Conservation (phyloP, 2,329 filamentous ascomycete species). For the Pyricularia sp. region DNA sequence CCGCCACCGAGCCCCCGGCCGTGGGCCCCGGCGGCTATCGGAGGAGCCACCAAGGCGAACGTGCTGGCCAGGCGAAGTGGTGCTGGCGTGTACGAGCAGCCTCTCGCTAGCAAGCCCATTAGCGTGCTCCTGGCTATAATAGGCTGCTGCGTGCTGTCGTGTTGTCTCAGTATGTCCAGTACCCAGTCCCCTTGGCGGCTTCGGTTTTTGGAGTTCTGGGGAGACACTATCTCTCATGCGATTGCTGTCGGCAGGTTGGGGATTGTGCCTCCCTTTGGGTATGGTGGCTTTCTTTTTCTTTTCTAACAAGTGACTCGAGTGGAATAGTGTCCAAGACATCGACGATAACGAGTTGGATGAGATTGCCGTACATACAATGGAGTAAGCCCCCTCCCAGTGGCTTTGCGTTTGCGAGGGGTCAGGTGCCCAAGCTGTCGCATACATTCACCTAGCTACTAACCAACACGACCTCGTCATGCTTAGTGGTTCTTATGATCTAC, state of each 20-base stretch:
- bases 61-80: background rate
- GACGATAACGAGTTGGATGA: background rate
- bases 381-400: background rate
- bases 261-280: too few relatives aligned
- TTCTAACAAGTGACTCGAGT: background rate
- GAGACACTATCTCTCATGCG: too few relatives aligned
- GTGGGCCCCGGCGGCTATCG: background rate
- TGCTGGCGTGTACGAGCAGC: background rate
- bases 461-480: too few relatives aligned
- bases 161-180: background rate
- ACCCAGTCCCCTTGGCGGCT: too few relatives aligned
- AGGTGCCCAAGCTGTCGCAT: too few relatives aligned
- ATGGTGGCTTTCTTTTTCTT: background rate
- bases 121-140: background rate
- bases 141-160: background rate
- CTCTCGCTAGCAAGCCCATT: background rate
- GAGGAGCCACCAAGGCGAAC: background rate
- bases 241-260: too few relatives aligned
- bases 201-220: too few relatives aligned
- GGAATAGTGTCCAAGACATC: background rate
- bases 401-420: too few relatives aligned
- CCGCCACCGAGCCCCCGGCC: background rate
- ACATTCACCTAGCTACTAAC: too few relatives aligned
- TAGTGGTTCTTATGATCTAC: slow-evolving; percentile 1
- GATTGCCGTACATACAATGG: slow-evolving; percentile 2